Conservation (phyloP, 768 basidiomycete species). For the Pulveroboletus sp. region DNA sequence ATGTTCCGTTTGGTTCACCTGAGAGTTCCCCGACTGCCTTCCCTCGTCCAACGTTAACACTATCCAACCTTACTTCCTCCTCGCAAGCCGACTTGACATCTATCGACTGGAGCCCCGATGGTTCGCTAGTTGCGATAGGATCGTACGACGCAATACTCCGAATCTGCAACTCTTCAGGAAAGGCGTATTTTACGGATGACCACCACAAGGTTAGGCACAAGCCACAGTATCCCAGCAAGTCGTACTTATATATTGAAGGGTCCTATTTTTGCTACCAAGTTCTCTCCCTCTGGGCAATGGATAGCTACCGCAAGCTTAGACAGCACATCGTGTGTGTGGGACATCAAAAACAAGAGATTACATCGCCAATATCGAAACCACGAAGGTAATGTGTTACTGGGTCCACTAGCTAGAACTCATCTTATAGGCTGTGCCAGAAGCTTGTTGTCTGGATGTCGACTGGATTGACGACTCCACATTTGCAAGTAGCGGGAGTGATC, state of each 20-base stretch:
- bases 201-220: conserved; percentile 58
- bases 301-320: conserved; percentile 77
- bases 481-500: conserved; percentile 72
- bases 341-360: conserved; percentile 59
- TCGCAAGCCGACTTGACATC: conserved; percentile 66
- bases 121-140: conserved; percentile 71
- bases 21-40: conserved; percentile 15
- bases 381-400: conserved; percentile 44
- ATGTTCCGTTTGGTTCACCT: conserved; percentile 44
- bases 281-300: conserved; percentile 72
- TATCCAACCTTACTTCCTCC: conserved; percentile 49
- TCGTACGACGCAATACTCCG: conserved; percentile 75
- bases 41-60: conserved; percentile 37
- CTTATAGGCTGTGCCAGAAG: conserved; percentile 35
- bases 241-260: conserved; percentile 47
- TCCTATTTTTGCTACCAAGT: conserved; percentile 76
- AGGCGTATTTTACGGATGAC: conserved; percentile 56
- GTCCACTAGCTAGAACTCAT: not conserved
- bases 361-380: conserved; percentile 65
- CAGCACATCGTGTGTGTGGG: conserved; percentile 76
- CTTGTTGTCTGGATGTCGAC: conserved; percentile 78
- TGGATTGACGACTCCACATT: conserved; percentile 74
- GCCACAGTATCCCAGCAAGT: not conserved
- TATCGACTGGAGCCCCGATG: conserved; percentile 74
- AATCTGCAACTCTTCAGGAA: conserved; percentile 60